Evolutionary conservation across 257 asterid genomes (phyloP), one percentile per base, ranked within the genome.

Genomic region (Marsdenia floribunda): DNA sequence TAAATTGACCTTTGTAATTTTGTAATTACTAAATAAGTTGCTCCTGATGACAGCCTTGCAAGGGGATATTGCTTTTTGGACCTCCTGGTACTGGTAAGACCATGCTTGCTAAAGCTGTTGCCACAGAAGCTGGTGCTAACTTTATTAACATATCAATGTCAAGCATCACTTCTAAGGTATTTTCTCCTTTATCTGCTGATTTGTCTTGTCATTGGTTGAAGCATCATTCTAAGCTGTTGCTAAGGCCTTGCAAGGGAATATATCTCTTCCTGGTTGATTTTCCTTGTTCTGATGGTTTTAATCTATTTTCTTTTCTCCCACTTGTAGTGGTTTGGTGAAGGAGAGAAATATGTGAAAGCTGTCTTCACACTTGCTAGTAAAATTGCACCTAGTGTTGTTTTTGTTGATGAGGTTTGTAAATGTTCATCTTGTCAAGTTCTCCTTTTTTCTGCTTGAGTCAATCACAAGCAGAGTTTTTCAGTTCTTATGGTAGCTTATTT

Each of bases 101-200:
- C 64, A 90, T 92, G 96, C 90, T 92, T 75, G 98, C 97, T 73
- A 92, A 92, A 85, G 98, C 98, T 71, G 96, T 92, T 83, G 98
- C 98, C 70, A 92, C 96, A 6, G 96, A 90, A 81, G 96, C 96
- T 75, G 92, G 93, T 79, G 97, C 97, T 26, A 92, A 92, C 87
- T 92, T 90, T 82, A 88, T 90, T 46, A 92, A 89, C 82, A 90
- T 92, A 84, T 92, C 92, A n/a, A 87, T 90, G 97, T 90, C 97
- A 53, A 90, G 96, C 86, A 92, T 92, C 74, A 89, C 96, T 22
- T 92, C 98, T 21, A 92, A 90, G 89, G 96, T 88, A 83, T 40
- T 33, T 24, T 71, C 73, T 38, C 64, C 33, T 73, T 64, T n/a
- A 72, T 71, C 50, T 79, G 75, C 76, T 66, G 59, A 59, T 50